Evolutionary conservation across 345 rosid genomes (phyloP).

Genomic region (Eucalyptus decipiens): DNA sequence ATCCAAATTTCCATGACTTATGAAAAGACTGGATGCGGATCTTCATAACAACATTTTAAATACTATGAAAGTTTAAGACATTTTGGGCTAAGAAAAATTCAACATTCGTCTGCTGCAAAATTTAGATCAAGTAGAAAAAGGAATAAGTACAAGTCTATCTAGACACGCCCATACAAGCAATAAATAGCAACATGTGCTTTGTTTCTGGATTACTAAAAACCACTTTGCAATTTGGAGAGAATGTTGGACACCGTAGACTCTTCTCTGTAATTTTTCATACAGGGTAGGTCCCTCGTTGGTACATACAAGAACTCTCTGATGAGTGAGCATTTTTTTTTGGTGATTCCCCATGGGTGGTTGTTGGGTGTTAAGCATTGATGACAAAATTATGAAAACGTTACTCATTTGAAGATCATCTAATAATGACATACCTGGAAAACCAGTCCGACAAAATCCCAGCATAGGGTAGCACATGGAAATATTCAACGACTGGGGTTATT

Average conservation of each 20-base stretch:
- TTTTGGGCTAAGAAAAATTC: not conserved
- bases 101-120: not conserved
- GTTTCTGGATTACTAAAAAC: not conserved
- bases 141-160: not conserved
- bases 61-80: not conserved
- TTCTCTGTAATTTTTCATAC: not conserved
- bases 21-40: not conserved
- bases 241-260: not conserved
- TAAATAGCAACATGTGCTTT: not conserved
- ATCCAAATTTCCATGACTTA: not conserved
- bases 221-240: not conserved
- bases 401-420: not conserved
- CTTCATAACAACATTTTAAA: not conserved
- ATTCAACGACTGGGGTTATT: constrained; percentile 21
- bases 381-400: not conserved
- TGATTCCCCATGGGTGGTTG: no score
- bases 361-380: not conserved
- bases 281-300: not conserved
- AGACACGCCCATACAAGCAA: not conserved
- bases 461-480: constrained; percentile 51
- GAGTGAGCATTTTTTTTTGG: not conserved
- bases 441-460: constrained; percentile 28
- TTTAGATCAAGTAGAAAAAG: not conserved
- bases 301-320: not conserved
- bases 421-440: constrained; percentile 29